Evolutionary conservation across 73 alveolate genomes (phyloP).

Genomic region (Diophrys sp.): DNA sequence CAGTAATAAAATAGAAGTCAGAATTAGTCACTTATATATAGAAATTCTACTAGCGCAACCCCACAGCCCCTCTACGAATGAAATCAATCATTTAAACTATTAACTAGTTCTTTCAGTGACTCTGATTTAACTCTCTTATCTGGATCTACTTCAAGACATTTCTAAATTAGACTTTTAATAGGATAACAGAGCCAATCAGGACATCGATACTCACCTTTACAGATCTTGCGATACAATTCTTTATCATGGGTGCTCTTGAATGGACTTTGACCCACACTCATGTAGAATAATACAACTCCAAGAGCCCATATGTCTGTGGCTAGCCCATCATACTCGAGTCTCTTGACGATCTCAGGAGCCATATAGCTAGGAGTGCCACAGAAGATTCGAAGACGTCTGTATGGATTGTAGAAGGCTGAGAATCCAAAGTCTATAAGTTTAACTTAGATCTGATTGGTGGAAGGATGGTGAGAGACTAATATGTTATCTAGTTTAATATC

Average conservation of each 20-base stretch:
- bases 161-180: conserved; percentile 10
- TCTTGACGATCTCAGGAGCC: conserved; percentile 82
- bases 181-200: conserved; percentile 37
- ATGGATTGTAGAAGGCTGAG: conserved; percentile 73
- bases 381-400: conserved; percentile 68
- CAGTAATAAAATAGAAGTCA: no score
- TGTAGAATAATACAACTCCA: conserved; percentile 73
- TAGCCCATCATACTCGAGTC: conserved; percentile 67
- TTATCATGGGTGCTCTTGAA: conserved; percentile 69
- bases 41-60: no score
- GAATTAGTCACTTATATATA: no score
- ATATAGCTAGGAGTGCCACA: conserved; percentile 88
- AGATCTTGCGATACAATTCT: conserved; percentile 65
- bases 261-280: conserved; percentile 69
- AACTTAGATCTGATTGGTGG: conserved; percentile 15
- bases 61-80: no score
- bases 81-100: no score
- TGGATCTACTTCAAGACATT: conserved; percentile 60
- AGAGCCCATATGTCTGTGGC: conserved; percentile 84
- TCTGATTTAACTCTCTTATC: conserved; percentile 59
- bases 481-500: conserved; percentile 69
- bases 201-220: conserved; percentile 50
- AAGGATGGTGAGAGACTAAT: background rate
- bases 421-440: conserved; percentile 83
- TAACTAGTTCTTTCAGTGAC: conserved; percentile 2